A percentile compares a stretch with the other conserved stretches of the same genome.
Conservation (phyloP, 2,329 filamentous ascomycete genomes). For the Bipolaris sorokiniana region DNA sequence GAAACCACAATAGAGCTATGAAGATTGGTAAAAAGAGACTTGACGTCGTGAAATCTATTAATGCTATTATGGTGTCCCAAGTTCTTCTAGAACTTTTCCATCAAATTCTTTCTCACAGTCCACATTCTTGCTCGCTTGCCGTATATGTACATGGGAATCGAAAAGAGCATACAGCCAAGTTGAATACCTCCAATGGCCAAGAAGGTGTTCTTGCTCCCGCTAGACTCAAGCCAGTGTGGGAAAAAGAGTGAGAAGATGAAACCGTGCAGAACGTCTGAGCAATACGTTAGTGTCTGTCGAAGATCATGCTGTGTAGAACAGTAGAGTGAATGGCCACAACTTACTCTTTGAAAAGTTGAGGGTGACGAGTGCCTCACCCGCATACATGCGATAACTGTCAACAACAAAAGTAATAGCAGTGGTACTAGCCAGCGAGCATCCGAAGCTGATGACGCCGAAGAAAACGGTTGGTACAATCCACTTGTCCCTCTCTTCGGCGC, state of each 20-base stretch:
- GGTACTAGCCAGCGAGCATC: conserved; percentile 86
- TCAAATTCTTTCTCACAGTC: conserved; percentile 84
- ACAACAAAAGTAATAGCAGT: conserved; percentile 94
- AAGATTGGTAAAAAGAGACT: not conserved
- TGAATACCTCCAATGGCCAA: conserved; percentile 87
- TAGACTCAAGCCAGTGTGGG: conserved; percentile 70
- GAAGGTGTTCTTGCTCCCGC: conserved; percentile 80
- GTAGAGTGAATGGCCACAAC: conserved; percentile 31
- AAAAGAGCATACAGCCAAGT: conserved; percentile 72
- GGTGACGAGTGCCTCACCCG: conserved; percentile 91
- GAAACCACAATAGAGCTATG: not conserved
- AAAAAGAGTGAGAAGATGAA: conserved; percentile 83
- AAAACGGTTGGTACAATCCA: conserved; percentile 96
- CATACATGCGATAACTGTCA: conserved; percentile 91
- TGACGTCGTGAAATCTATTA: not conserved
- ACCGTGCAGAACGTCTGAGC: conserved; percentile 78
- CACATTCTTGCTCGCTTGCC: conserved; percentile 93
- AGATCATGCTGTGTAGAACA: not conserved
- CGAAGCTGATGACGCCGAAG: conserved; percentile 90
- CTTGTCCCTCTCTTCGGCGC: conserved; percentile 71
- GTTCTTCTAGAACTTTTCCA: conserved; percentile 71
- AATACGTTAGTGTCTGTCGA: not conserved
- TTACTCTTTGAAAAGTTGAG: conserved; percentile 89
- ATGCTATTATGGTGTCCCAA: too few relatives aligned
- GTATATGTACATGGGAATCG: conserved; percentile 92